Base-by-base conservation (phyloP, 2,329 filamentous ascomycete genomes). In the Berkeleyomyces basicola region DNA sequence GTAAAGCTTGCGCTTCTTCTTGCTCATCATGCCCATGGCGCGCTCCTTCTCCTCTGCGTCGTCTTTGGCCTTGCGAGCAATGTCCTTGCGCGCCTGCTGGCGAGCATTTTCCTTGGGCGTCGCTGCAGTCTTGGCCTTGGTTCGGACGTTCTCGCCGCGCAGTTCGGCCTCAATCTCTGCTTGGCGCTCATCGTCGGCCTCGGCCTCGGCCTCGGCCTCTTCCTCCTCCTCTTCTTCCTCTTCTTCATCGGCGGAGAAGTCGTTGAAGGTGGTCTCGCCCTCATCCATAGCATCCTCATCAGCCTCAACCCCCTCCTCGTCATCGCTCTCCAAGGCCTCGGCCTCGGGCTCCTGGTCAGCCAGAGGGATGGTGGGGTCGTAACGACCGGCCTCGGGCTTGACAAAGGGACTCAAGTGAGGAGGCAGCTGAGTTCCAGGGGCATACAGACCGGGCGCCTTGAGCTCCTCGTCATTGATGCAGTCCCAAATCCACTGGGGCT, bases 401-500 rank as follows among this genome's bases (percentile, higher is more conserved):
- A 97, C 90, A 80, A 95, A 99, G 36, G 93, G 93, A 73, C 91
- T 97, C 68, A 99, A 75, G 79, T 99, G 93, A 10, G 93, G 93
- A 31, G 93, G 93, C 40, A 99, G 79, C 67, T 89, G 85, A 16
- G 91, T 87, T 16, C 93, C 93, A 1, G 93, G 93, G 0, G 86
- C 88, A 70, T 99, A 99, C 43, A 91, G 75, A 70, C 96, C 90
- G 40, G 91, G 83, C 67, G 87, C 82, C 72, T 96, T 85, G 63
- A 99, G 77, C 73, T 92, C 90, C 66, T 90, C 89, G 55, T 93
- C 88, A 72, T 99, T 99, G 72, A 96, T 77, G 69, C 88, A 92
- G 71, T 99, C 93, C 93, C 93, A 99, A 3, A 99, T 84, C 92
- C 95, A 99, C 72, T 99, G 93, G 23, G 93, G 93, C 76, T 99